phyloP scores from a whole-genome alignment of 805 yeast species.

The Wickerhamiella brachini region DNA sequence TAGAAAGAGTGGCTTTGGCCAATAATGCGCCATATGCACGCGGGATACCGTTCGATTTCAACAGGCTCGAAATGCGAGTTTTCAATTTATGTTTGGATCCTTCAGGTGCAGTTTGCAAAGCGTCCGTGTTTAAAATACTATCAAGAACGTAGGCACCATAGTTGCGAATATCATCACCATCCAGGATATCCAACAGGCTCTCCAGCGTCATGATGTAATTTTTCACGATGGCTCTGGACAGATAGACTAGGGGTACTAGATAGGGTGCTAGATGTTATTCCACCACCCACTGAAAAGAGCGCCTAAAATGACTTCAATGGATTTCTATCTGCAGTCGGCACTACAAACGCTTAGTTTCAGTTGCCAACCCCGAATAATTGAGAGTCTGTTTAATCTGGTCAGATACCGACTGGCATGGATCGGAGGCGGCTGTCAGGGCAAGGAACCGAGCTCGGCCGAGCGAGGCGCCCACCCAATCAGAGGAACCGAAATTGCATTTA shows the following conservation, averaged over 20 bases:
- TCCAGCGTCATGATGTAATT: conserved; percentile 1
- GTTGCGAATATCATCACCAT: background rate
- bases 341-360: no score
- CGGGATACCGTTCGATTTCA: conserved; percentile 25
- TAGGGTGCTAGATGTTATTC: no score
- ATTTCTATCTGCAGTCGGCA: no score
- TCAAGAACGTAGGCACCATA: background rate
- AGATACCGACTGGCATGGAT: no score
- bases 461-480: background rate
- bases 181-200: background rate
- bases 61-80: conserved; percentile 22
- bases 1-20: conserved; percentile 15
- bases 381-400: no score
- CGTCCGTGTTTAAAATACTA: background rate
- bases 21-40: conserved; percentile 29
- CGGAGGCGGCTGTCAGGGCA: background rate
- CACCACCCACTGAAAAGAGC: no score
- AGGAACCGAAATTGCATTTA: background rate
- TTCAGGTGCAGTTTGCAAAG: background rate
- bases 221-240: background rate
- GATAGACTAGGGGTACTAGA: background rate
- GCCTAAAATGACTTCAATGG: no score
- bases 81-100: conserved; percentile 20
- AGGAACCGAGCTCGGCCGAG: background rate
- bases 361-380: no score